Evolutionary conservation across 2,329 filamentous ascomycete species (phyloP).

Genomic region (Tolypocladium tropicale): DNA sequence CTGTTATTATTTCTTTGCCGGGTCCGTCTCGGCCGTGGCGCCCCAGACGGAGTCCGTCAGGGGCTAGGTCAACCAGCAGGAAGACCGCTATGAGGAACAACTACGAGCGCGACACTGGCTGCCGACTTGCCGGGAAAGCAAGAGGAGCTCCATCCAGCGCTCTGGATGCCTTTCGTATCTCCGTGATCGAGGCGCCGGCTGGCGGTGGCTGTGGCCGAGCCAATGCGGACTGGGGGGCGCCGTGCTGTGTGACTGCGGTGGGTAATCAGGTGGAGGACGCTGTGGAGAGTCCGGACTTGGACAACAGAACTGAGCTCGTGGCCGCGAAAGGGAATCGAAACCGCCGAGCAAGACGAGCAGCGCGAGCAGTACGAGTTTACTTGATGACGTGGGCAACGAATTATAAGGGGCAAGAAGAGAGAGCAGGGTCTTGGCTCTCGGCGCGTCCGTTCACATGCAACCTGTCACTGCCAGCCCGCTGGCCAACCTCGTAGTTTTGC

Average conservation of each 20-base stretch:
- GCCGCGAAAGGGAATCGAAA: too few species aligned
- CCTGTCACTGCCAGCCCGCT: too few species aligned
- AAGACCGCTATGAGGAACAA: background rate
- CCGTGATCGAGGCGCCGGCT: background rate
- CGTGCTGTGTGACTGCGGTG: background rate
- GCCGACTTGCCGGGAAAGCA: background rate
- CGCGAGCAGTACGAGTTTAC: too few species aligned
- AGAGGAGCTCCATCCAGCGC: background rate
- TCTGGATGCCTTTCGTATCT: background rate
- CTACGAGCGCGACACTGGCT: too few species aligned
- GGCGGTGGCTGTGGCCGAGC: background rate
- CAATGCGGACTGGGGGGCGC: background rate
- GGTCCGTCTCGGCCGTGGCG: background rate
- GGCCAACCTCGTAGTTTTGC: too few species aligned
- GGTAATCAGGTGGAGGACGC: background rate
- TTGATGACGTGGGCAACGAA: too few species aligned
- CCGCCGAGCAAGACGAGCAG: too few species aligned
- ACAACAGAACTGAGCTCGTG: background rate
- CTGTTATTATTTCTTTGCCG: background rate
- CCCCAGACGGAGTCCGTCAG: background rate
- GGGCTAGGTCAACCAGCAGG: background rate
- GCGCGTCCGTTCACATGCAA: too few species aligned
- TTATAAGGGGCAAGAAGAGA: too few species aligned
- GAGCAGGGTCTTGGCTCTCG: too few species aligned
- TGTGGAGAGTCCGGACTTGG: background rate